Percentiles rank a stretch among this genome's conserved stretches.
Conservation (phyloP, 1,284 basidiomycete genomes). For the Mixia osmundae region DNA sequence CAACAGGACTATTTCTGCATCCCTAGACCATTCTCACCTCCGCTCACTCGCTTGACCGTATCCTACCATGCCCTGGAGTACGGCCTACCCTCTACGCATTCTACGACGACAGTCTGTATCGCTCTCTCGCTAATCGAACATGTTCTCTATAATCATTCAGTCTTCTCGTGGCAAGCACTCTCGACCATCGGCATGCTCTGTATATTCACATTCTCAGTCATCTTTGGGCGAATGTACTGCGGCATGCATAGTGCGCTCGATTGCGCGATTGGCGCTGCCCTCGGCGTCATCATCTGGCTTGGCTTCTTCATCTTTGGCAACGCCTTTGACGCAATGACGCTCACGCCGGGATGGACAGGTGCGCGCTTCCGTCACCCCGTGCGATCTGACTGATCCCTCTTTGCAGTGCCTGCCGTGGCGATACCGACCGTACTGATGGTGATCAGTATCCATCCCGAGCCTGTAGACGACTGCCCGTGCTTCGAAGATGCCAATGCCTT, state of each 20-base stretch:
- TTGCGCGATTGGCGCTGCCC: constrained; percentile 5
- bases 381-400: neutral
- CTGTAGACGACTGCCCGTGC: constrained; percentile 80
- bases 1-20: constrained; percentile 54
- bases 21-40: constrained; percentile 72
- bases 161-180: neutral
- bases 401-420: constrained; percentile 17
- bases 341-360: constrained; percentile 1
- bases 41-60: constrained; percentile 46
- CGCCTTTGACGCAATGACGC: neutral
- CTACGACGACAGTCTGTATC: constrained; percentile 71
- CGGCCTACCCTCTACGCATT: constrained; percentile 90
- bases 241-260: constrained; percentile 12
- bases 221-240: constrained; percentile 8
- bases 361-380: neutral
- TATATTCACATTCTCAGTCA: constrained; percentile 5
- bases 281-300: constrained; percentile 7
- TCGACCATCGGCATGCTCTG: neutral
- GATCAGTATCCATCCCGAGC: constrained; percentile 64
- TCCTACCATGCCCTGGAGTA: constrained; percentile 35
- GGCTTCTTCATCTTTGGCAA: constrained; percentile 3
- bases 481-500: constrained; percentile 95
- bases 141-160: neutral
- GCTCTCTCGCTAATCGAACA: constrained; percentile 39
- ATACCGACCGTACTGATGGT: constrained; percentile 42